phyloP scores from a whole-genome alignment of 2,329 filamentous ascomycete genomes.

The Hypoxylon sp. region DNA sequence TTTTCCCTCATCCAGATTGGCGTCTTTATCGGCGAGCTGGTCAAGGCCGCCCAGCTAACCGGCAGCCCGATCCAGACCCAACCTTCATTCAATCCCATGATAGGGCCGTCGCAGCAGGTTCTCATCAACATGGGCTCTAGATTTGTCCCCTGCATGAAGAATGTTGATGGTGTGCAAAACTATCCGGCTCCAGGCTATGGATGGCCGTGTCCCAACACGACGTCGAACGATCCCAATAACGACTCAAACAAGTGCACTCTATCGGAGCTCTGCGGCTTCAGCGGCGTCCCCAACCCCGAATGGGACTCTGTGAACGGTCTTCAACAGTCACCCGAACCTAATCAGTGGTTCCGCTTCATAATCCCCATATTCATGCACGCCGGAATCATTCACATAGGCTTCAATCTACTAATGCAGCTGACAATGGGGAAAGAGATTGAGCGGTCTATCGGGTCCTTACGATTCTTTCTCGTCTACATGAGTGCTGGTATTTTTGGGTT shows the following conservation, averaged over 20 bases:
- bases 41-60: constrained; percentile 82
- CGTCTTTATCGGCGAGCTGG: constrained; percentile 90
- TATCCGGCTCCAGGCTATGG: constrained; percentile 55
- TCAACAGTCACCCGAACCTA: constrained; percentile 71
- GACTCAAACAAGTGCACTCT: constrained; percentile 74
- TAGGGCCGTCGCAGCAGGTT: constrained; percentile 89
- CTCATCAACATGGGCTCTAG: constrained; percentile 97
- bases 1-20: constrained; percentile 81
- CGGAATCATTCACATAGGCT: constrained; percentile 92
- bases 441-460: constrained; percentile 84
- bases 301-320: constrained; percentile 60
- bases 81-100: constrained; percentile 95
- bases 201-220: constrained; percentile 88
- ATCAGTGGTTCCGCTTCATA: constrained; percentile 99
- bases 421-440: constrained; percentile 95
- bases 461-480: constrained; percentile 91
- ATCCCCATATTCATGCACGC: constrained; percentile 95
- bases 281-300: constrained; percentile 76
- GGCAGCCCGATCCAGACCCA: constrained; percentile 82
- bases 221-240: constrained; percentile 64
- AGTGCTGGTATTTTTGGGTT: constrained; percentile 95
- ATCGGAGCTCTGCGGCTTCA: constrained; percentile 85
- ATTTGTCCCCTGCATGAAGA: constrained; percentile 95
- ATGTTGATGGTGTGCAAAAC: constrained; percentile 73
- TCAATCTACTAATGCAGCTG: constrained; percentile 93